Base-by-base conservation (phyloP, 1,284 basidiomycete genomes). In the Xerocomus cyaneibrunnescens region DNA sequence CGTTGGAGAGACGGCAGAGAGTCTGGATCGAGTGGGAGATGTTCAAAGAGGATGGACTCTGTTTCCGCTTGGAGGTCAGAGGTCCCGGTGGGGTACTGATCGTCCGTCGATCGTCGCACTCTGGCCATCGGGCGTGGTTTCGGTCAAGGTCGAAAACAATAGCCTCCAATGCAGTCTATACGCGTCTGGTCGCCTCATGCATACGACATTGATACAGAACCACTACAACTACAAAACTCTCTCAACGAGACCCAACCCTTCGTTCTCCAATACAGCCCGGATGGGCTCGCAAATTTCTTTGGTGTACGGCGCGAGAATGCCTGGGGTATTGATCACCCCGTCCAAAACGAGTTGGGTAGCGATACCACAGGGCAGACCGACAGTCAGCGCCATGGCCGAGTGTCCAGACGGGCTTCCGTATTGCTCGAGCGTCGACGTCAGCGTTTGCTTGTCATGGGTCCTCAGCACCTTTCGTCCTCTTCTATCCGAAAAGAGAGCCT, bases 291-390 rank as follows among this genome's bases (percentile, higher is more conserved):
- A 94, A 38, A 94, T 85, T 65, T 91, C 88, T 75, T 89, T 88
- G 60, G 81, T 83, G 73, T 97, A 98, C 16, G 96, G 96, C 9
- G 85, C 90, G 51, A 88, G 81, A n/a, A 98, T 80, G 62, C 94
- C 94, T 10, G 87, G 82, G 52, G 80, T 83, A 61, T 76, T 84
- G 65, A 98, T 74, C 46, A 84, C 81, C 57, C 93, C 87, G 57
- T 90, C 87, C 28, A 91, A 75, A 25, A 95, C 80, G 55, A 93
- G 77, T 74, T 94, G 91, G 13, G 85, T 85, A 10, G 96, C 95
- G 64, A 98, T 89, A 61, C 94, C 96, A 67, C 94, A 97, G 3
- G 96, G 96, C 13, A 98, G 73, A 59, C 96, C 96, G 46, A 98
- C 95, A 36, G 87, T 85, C 37, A 81, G 72, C 35, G 94, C 94